Percentiles rank a stretch among this genome's conserved stretches.
These are phyloP conservation scores for Saccharomycopsis oosterbeekiorum DNA, from an alignment of 805 yeast species.

Conservation along the genomic window DNA sequence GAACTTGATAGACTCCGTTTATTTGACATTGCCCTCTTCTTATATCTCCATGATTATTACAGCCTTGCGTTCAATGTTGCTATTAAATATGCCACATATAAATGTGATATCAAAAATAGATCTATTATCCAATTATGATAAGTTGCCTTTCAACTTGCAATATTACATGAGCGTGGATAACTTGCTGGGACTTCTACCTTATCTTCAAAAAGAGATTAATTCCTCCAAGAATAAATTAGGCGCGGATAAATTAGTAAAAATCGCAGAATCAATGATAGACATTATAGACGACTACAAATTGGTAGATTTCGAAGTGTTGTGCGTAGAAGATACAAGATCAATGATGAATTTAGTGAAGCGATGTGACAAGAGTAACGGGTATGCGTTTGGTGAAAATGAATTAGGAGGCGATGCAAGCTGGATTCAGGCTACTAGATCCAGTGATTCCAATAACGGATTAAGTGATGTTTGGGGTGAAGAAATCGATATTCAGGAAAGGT, in stretches of 20 bases:
- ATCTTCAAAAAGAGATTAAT: slow-evolving; percentile 48
- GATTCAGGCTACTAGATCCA: slow-evolving; percentile 88
- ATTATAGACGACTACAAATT: slow-evolving; percentile 79
- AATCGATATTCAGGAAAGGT: slow-evolving; percentile 83
- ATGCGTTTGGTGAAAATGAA: slow-evolving; percentile 85
- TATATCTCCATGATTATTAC: slow-evolving; percentile 74
- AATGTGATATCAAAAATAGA: slow-evolving; percentile 92
- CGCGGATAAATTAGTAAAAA: slow-evolving; percentile 33
- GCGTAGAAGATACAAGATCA: slow-evolving; percentile 84
- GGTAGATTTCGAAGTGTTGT: slow-evolving; percentile 79
- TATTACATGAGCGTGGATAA: slow-evolving; percentile 92
- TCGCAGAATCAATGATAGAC: slow-evolving; percentile 73
- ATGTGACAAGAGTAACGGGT: slow-evolving; percentile 90
- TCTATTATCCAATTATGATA: slow-evolving; percentile 64
- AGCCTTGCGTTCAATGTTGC: slow-evolving; percentile 85
- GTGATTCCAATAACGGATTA: slow-evolving; percentile 27
- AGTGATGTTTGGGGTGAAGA: slow-evolving; percentile 28
- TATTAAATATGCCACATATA: slow-evolving; percentile 84
- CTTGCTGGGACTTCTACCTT: slow-evolving; percentile 54
- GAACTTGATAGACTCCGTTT: slow-evolving; percentile 73
- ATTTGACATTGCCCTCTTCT: slow-evolving; percentile 78
- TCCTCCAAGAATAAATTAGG: slow-evolving; percentile 21
- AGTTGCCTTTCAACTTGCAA: slow-evolving; percentile 70
- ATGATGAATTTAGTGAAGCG: slow-evolving; percentile 75
- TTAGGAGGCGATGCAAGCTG: slow-evolving; percentile 95